A percentile compares a stretch with the other conserved stretches of the same genome.
These are phyloP conservation scores for Pinus taeda DNA, from an alignment of 75 land plant species.

Conservation along the genomic window DNA sequence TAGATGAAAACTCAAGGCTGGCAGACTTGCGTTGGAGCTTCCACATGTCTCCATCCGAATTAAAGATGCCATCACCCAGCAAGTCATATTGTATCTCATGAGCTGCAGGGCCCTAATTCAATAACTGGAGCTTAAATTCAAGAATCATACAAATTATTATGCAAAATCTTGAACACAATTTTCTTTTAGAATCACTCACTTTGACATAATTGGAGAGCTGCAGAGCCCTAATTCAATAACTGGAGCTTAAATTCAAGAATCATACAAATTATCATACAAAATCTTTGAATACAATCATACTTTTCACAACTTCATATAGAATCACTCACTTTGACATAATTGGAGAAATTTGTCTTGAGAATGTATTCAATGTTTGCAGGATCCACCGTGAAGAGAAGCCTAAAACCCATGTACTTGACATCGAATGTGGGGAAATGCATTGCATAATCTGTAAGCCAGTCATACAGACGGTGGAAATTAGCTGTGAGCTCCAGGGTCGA, in stretches of 20 bases:
- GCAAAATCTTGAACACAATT: no score
- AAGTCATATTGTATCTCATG: slow-evolving; percentile 15
- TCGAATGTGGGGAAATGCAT: not conserved
- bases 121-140: not conserved
- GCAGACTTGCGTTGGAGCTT: slow-evolving; percentile 30
- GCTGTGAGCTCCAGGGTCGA: not conserved
- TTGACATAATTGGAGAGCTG: slow-evolving; percentile 13
- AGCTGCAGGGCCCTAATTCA: not conserved
- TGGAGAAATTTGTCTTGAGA: slow-evolving; percentile 27
- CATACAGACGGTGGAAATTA: slow-evolving; percentile 9
- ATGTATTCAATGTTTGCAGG: slow-evolving; percentile 20
- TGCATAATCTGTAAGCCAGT: slow-evolving; percentile 8
- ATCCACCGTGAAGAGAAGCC: slow-evolving; percentile 13
- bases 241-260: not conserved
- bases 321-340: slow-evolving; percentile 16
- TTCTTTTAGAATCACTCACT: not conserved
- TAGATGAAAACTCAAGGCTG: slow-evolving; percentile 28
- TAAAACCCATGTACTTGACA: not conserved
- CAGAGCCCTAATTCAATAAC: not conserved
- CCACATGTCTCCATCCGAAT: slow-evolving; percentile 29
- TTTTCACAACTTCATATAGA: no score
- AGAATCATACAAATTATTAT: no score
- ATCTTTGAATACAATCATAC: no score
- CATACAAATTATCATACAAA: no score
- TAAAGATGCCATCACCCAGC: slow-evolving; percentile 33